A percentile compares a stretch with the other conserved stretches of the same genome.
phyloP scores from a whole-genome alignment of 2,329 filamentous ascomycete species.

The Nemania abortiva region DNA sequence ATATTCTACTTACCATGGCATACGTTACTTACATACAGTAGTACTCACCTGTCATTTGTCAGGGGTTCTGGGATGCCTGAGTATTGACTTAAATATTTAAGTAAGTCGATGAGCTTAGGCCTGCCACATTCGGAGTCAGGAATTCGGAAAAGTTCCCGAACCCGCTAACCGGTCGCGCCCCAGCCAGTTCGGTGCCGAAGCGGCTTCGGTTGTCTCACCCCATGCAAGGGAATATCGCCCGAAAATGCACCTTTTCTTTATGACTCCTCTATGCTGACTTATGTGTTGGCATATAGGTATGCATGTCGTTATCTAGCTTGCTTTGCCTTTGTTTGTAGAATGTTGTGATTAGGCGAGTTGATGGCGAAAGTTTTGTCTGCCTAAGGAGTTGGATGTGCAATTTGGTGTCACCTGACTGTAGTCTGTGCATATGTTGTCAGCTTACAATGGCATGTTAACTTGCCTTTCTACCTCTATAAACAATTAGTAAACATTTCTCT shows the following conservation, averaged over 20 bases:
- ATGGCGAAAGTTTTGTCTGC: constrained; percentile 11
- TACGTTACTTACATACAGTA: too few relatives aligned
- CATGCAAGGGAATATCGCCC: not conserved
- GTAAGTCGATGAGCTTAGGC: not conserved
- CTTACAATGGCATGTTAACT: constrained; percentile 2
- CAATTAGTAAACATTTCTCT: too few relatives aligned
- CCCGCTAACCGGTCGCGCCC: not conserved
- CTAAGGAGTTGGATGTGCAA: not conserved
- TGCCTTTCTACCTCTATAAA: not conserved
- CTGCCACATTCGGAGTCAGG: not conserved
- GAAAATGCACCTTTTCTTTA: not conserved
- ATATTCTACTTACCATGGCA: too few relatives aligned
- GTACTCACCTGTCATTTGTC: not conserved
- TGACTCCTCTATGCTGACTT: not conserved
- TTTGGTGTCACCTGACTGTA: not conserved
- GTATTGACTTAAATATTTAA: too few relatives aligned
- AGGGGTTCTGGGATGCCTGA: not conserved
- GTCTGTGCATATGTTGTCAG: constrained; percentile 12
- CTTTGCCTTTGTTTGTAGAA: not conserved
- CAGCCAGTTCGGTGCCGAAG: not conserved
- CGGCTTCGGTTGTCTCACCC: not conserved
- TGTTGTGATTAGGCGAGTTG: constrained; percentile 22
- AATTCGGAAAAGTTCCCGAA: not conserved
- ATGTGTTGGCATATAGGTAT: too few relatives aligned
- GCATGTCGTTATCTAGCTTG: not conserved